phyloP scores from a whole-genome alignment of 2,329 filamentous ascomycete species.

The Alternaria conjuncta region DNA sequence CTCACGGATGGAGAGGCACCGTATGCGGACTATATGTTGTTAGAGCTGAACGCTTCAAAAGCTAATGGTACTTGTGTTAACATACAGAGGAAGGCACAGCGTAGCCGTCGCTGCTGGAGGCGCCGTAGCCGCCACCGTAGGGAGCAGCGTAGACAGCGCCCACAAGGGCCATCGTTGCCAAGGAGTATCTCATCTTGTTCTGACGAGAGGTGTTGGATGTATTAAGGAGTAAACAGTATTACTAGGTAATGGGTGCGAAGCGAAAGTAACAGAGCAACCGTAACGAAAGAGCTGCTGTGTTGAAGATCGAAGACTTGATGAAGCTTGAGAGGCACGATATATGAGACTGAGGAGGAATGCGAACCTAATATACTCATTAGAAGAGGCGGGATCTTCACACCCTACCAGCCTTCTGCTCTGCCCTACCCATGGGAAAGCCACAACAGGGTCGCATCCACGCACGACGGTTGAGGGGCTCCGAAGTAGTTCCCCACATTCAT shows the following conservation, averaged over 20 bases:
- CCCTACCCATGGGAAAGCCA: slow-evolving; percentile 18
- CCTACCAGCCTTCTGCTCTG: slow-evolving; percentile 28
- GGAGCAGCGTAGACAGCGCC: slow-evolving; percentile 36
- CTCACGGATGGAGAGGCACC: background rate
- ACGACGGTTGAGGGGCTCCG: slow-evolving; percentile 24
- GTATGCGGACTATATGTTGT: background rate
- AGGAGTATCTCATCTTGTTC: slow-evolving; percentile 40
- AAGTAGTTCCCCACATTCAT: slow-evolving; percentile 17
- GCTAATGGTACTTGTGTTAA: background rate
- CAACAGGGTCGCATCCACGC: slow-evolving; percentile 41
- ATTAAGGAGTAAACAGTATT: slow-evolving; percentile 16
- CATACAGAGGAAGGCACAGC: background rate
- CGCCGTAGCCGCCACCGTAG: background rate
- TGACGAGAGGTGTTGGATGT: slow-evolving; percentile 13
- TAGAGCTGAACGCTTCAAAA: background rate
- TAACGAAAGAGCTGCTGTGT: slow-evolving; percentile 48
- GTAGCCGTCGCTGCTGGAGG: background rate
- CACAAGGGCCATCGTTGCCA: slow-evolving; percentile 41
- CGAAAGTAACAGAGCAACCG: slow-evolving; percentile 43
- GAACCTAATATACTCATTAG: slow-evolving; percentile 34
- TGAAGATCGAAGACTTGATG: background rate
- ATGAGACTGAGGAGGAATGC: slow-evolving; percentile 20
- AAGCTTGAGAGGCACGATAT: background rate
- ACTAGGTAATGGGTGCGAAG: slow-evolving; percentile 28
- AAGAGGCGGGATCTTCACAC: slow-evolving; percentile 22